Evolutionary conservation across 306 rosid genomes (phyloP).

Genomic region (Astragalus membranaceus): DNA sequence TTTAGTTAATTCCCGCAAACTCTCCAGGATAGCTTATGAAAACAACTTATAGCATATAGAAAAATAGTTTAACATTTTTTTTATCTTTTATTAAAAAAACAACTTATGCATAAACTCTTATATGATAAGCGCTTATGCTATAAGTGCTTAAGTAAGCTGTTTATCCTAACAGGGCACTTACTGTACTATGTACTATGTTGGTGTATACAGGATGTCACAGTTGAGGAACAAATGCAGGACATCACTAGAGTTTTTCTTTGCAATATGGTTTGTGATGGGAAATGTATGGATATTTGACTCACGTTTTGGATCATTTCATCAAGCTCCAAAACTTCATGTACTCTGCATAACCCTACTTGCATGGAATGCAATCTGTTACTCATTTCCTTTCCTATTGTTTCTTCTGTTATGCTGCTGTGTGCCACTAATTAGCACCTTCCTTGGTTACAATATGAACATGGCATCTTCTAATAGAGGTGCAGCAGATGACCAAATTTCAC

Average conservation of each 20-base stretch:
- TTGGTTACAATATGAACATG: conserved; percentile 92
- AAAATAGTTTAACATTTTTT: too few relatives aligned
- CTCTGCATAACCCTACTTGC: conserved; percentile 74
- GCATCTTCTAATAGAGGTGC: conserved; percentile 72
- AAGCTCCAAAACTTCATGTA: conserved; percentile 78
- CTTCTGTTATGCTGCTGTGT: conserved; percentile 83
- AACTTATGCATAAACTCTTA: too few relatives aligned
- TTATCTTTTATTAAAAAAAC: too few relatives aligned
- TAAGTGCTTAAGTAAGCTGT: too few relatives aligned
- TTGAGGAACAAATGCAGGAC: conserved; percentile 77
- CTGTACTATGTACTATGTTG: not conserved
- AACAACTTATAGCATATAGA: too few relatives aligned
- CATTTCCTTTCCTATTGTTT: conserved; percentile 91
- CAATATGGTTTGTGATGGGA: conserved; percentile 98
- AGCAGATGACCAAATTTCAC: conserved; percentile 76
- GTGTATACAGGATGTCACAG: conserved; percentile 54
- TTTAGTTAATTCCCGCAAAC: too few relatives aligned
- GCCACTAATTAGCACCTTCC: conserved; percentile 62
- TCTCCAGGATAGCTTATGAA: too few relatives aligned
- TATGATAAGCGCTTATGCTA: too few relatives aligned
- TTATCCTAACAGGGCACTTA: too few relatives aligned
- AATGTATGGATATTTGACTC: conserved; percentile 93
- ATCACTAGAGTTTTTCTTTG: conserved; percentile 87
- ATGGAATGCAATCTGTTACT: conserved; percentile 93
- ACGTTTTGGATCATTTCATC: conserved; percentile 64